A percentile compares a stretch with the other conserved stretches of the same genome.
These are phyloP conservation scores for Clarireedia monteithiana DNA, from an alignment of 2,329 filamentous ascomycete genomes.

Conservation along the genomic window DNA sequence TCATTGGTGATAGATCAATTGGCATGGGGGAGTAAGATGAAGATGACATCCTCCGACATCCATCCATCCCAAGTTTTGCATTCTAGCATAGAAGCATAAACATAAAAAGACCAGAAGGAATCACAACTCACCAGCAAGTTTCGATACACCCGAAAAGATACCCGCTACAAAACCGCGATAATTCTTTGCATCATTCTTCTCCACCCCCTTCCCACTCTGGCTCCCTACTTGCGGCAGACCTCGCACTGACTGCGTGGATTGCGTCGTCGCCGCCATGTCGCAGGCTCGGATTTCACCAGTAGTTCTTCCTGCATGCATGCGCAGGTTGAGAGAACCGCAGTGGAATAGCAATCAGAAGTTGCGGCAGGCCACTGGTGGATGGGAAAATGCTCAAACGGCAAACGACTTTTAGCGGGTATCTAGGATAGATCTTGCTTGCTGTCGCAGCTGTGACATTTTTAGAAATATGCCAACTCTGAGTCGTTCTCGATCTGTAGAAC, in stretches of 20 bases:
- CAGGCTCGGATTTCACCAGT: not conserved
- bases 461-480: no score
- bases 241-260: not conserved
- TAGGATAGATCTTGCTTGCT: no score
- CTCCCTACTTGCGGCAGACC: not conserved
- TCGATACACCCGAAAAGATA: conserved; percentile 90
- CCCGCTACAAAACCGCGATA: conserved; percentile 97
- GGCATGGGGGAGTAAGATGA: not conserved
- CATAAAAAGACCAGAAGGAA: not conserved
- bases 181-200: conserved; percentile 33
- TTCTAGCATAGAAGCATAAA: no score
- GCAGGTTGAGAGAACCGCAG: no score
- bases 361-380: no score
- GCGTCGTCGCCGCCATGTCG: not conserved
- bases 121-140: conserved; percentile 62
- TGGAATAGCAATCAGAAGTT: no score
- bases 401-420: no score
- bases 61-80: not conserved
- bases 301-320: not conserved
- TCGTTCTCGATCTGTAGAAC: no score
- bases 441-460: no score
- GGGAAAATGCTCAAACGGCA: no score
- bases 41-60: not conserved
- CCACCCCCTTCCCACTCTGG: conserved; percentile 14
- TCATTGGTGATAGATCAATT: no score